These are phyloP conservation scores for Aspergillus amoenus DNA, from an alignment of 2,329 filamentous ascomycete species.

Conservation along the genomic window DNA sequence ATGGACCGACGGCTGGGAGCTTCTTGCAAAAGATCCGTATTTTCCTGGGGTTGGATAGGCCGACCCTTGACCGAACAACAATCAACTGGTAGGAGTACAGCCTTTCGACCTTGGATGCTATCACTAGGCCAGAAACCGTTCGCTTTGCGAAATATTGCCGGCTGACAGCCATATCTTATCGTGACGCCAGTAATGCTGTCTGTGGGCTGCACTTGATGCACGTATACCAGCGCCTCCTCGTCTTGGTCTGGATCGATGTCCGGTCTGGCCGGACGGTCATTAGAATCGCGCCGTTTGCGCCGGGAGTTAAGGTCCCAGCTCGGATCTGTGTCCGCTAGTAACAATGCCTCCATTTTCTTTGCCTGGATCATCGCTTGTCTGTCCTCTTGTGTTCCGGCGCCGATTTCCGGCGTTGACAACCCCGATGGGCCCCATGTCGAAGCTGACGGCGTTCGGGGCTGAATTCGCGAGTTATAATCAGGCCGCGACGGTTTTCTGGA, in stretches of 20 bases:
- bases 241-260: conserved; percentile 52
- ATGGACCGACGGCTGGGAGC: conserved; percentile 16
- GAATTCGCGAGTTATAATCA: conserved; percentile 28
- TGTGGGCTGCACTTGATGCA: conserved; percentile 77
- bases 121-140: conserved; percentile 96
- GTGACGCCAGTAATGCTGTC: conserved; percentile 92
- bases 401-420: conserved; percentile 30
- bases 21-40: conserved; percentile 27
- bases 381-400: conserved; percentile 44
- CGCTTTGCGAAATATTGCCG: conserved; percentile 77
- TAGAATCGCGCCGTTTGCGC: conserved; percentile 49
- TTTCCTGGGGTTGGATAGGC: conserved; percentile 42
- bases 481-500: conserved; percentile 39
- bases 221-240: conserved; percentile 79
- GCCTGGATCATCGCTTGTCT: conserved; percentile 47
- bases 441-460: conserved; percentile 24
- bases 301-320: conserved; percentile 35
- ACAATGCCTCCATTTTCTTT: conserved; percentile 47
- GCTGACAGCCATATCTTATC: conserved; percentile 83
- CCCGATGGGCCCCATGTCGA: conserved; percentile 45
- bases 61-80: conserved; percentile 81
- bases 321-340: conserved; percentile 44
- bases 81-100: conserved; percentile 82
- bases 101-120: conserved; percentile 79
- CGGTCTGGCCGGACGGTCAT: conserved; percentile 32